A percentile compares a stretch with the other conserved stretches of the same genome.
These are phyloP conservation scores for Nakazawaea wyomingensis DNA, from an alignment of 805 yeast genomes.

Conservation along the genomic window DNA sequence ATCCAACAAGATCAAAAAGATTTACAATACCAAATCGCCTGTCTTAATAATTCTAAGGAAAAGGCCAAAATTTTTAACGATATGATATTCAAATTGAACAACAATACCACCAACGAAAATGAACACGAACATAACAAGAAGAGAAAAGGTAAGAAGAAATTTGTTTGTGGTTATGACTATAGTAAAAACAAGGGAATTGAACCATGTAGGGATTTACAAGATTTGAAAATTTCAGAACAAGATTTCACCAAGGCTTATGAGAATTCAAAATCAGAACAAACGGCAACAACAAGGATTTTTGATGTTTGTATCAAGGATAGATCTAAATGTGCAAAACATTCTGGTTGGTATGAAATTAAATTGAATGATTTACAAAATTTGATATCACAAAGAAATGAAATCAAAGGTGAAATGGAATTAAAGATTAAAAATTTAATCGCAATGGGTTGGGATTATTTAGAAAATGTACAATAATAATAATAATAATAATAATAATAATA, in stretches of 20 bases:
- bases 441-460: conserved; percentile 9
- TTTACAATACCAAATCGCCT: conserved; percentile 18
- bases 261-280: conserved; percentile 14
- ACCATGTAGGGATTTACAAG: not conserved
- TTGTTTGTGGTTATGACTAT: conserved; percentile 49
- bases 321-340: conserved; percentile 50
- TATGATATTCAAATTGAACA: conserved; percentile 14
- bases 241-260: conserved; percentile 20
- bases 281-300: too few relatives aligned
- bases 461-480: conserved; percentile 5
- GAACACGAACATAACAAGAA: conserved; percentile 9
- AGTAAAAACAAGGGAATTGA: not conserved
- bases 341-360: conserved; percentile 28
- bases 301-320: conserved; percentile 46
- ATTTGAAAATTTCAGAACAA: conserved; percentile 15
- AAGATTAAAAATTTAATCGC: conserved; percentile 24
- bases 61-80: conserved; percentile 19
- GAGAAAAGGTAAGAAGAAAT: conserved; percentile 30
- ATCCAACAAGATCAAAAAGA: conserved; percentile 15
- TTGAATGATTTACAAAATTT: conserved; percentile 23
- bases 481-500: too few relatives aligned
- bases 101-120: not conserved
- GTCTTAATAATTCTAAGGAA: conserved; percentile 30
- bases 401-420: conserved; percentile 27
- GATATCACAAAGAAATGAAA: conserved; percentile 19